Evolutionary conservation across 164 flowering plant species (phyloP).

Genomic region (Magnolia officinalis): DNA sequence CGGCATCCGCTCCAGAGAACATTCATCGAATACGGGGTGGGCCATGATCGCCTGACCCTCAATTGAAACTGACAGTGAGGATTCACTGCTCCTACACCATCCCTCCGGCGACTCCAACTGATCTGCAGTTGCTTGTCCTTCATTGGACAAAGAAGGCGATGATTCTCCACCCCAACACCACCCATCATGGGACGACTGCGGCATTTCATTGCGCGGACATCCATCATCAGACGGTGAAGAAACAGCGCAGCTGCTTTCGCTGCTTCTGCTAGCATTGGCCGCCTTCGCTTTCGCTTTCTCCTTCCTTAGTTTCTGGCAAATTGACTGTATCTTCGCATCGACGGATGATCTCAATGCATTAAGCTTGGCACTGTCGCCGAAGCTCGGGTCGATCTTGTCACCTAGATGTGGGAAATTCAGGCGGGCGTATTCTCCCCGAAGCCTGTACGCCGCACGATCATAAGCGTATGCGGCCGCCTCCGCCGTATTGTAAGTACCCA

Average conservation of each 20-base stretch:
- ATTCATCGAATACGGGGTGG: slow-evolving; percentile 40
- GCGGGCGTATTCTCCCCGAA: slow-evolving; percentile 84
- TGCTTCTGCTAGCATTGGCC: background rate
- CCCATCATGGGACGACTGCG: slow-evolving; percentile 23
- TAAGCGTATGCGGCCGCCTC: slow-evolving; percentile 95
- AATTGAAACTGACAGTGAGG: slow-evolving; percentile 25
- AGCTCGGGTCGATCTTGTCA: slow-evolving; percentile 46
- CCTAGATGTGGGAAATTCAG: slow-evolving; percentile 72
- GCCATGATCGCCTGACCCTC: slow-evolving; percentile 4
- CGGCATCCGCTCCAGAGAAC: slow-evolving; percentile 61
- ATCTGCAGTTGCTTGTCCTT: background rate
- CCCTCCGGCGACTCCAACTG: slow-evolving; percentile 32
- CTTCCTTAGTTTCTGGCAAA: slow-evolving; percentile 53
- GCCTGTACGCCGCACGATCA: slow-evolving; percentile 87
- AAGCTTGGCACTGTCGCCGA: slow-evolving; percentile 37
- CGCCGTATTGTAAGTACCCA: slow-evolving; percentile 87
- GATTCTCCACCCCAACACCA: slow-evolving; percentile 29
- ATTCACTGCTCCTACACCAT: slow-evolving; percentile 29
- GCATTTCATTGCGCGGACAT: background rate
- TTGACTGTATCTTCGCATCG: slow-evolving; percentile 84
- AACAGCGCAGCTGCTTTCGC: slow-evolving; percentile 12
- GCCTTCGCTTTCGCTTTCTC: slow-evolving; percentile 28
- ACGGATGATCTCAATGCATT: slow-evolving; percentile 50
- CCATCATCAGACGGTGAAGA: background rate
- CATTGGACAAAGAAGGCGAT: background rate